Evolutionary conservation across 768 basidiomycete species (phyloP), one percentile per base, ranked within the genome.

Genomic region (Scleroderma bovista): DNA sequence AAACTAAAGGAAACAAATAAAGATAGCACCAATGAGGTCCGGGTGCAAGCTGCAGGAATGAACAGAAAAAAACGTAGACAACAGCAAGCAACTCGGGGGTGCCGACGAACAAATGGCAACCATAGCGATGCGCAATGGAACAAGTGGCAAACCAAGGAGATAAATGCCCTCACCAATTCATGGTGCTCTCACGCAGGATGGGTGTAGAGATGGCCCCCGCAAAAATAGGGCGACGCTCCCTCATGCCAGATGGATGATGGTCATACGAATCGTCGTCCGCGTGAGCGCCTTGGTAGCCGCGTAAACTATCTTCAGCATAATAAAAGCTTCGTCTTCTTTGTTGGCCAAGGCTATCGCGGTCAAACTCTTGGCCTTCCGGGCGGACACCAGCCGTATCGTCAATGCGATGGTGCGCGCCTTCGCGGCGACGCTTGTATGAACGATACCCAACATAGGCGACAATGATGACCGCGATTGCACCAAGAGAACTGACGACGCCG

Each of bases 401-500:
- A 44, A 94, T 71, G 13, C 89, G 79, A 29, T 76, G 72, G 62
- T 95, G 92, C 6, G 81, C 82, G 31, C 79, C 72, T 63, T 83
- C 85, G 43, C 77, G 77, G 37, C 80, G 80, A 48, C 81, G 74
- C 69, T 84, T 82, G 64, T 82, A 70, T 5, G 83, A 78, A 48
- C 84, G 78, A 61, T 80, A 83, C 38, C 81, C 74, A 58, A 94
- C 84, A 71, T 81, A 87, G 15, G 74, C 75, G 26, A 92, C 75
- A 32, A 88, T 81, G 37, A 89, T 59, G 38, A 92, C 62, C 1
- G 89, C 83, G 48, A 93, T 77, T 5, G 78, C 87, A 12, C 92
- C 92, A 17, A 95, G 77, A 2, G 86, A 82, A 36, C 79, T 82
- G 54, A 92, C 88, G 3, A 95, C 91, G 19, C 93, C 93, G 53